phyloP scores from a whole-genome alignment of 140 eudicot species.

The Senecio squalidus region DNA sequence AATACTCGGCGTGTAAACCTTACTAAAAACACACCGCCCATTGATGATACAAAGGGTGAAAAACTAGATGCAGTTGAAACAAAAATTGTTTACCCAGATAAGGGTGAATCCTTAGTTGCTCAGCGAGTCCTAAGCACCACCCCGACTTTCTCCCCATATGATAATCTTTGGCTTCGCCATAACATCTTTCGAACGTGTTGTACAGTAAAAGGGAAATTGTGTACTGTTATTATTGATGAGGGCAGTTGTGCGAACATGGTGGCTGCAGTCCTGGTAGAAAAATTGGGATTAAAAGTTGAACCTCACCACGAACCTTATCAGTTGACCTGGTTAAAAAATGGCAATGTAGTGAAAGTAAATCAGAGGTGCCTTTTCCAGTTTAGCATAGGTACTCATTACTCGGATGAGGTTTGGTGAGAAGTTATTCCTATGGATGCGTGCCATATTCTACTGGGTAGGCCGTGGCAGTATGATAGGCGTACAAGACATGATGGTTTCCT shows the following conservation, averaged over 20 bases:
- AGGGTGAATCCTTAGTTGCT: background rate
- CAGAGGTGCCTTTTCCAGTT: no score
- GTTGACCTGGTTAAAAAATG: background rate
- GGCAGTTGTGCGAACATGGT: slow-evolving; percentile 4
- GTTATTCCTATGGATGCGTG: no score
- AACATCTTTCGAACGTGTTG: background rate
- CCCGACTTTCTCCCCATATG: background rate
- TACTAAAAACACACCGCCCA: background rate
- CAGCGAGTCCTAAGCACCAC: background rate
- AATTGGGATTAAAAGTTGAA: background rate
- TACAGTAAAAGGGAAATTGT: background rate
- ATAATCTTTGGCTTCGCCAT: background rate
- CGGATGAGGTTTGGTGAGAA: no score
- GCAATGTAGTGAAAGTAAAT: no score
- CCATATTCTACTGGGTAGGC: no score
- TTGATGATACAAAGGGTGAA: background rate
- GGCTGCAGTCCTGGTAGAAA: background rate
- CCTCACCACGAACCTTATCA: background rate
- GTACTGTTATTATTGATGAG: background rate
- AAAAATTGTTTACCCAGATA: background rate
- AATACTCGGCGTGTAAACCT: background rate
- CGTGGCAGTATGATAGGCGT: no score
- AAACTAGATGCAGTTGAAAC: background rate
- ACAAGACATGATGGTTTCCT: no score
- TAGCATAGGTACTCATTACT: no score